phyloP scores from a whole-genome alignment of 495 filamentous ascomycete genomes.

The Sordaria brevicollis region DNA sequence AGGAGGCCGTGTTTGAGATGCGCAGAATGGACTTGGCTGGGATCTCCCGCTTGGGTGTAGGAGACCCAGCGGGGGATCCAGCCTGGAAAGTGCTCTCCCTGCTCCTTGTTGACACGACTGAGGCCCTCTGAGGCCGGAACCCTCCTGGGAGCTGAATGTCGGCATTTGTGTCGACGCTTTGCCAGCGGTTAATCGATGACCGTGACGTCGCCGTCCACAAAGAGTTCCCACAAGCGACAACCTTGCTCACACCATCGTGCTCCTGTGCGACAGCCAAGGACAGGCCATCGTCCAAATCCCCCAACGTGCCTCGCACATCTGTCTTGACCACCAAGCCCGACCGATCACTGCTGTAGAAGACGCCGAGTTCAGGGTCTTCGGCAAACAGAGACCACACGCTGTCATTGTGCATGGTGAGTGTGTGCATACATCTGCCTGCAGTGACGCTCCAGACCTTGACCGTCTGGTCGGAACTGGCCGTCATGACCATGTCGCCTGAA shows the following conservation, averaged over 20 bases:
- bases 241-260: constrained; percentile 76
- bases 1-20: constrained; percentile 73
- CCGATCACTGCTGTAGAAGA: constrained; percentile 91
- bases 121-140: constrained; percentile 45
- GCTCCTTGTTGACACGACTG: constrained; percentile 30
- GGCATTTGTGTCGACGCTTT: constrained; percentile 65
- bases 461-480: constrained; percentile 90
- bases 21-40: constrained; percentile 64
- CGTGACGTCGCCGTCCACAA: constrained; percentile 93
- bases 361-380: constrained; percentile 68
- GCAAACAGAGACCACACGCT: constrained; percentile 96
- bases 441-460: constrained; percentile 97
- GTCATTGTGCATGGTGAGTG: constrained; percentile 95
- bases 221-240: constrained; percentile 67
- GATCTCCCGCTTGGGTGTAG: constrained; percentile 49
- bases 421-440: constrained; percentile 91
- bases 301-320: constrained; percentile 58
- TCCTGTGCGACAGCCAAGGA: constrained; percentile 85
- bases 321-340: constrained; percentile 91
- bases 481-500: constrained; percentile 82
- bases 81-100: constrained; percentile 13
- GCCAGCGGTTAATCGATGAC: constrained; percentile 93
- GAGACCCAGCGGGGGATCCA: constrained; percentile 2
- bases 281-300: constrained; percentile 80
- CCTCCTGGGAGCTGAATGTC: constrained; percentile 41